Evolutionary conservation across 164 flowering plant genomes (phyloP), one percentile per base, ranked within the genome.

Genomic region (Kingdonia uniflora): DNA sequence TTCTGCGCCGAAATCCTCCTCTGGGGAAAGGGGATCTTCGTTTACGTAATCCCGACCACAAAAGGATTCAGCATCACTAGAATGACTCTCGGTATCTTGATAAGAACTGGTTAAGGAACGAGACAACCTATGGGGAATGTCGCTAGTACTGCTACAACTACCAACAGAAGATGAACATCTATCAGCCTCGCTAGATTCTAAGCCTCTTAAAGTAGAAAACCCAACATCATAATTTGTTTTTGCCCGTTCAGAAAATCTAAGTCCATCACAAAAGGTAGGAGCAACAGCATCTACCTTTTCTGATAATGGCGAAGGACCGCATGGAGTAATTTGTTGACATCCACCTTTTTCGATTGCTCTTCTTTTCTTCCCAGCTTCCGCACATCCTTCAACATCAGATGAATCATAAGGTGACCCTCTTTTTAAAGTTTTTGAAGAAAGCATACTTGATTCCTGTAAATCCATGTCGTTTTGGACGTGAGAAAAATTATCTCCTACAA

Each of bases 11-110:
- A 75, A 54, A 42, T 77, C 76, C 66, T 75, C 76, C 54, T 70
- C 61, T 40, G 65, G 14, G 35, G 74, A 70, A 67, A 52, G 66
- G 56, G 59, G 43, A 55, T 25, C 56, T 59, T 63, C 65, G 68
- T 65, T 64, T 57, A 76, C 79, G 56, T 59, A 29, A 45, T 54
- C 72, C 64, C 41, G 42, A 14, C 41, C 65, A 71, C 68, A 70
- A 71, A 42, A 65, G 35, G 97, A 90, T 66, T 81, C 84, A 23
- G 87, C 85, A 72, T 80, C 87, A 71, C 80, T 76, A 60, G 26
- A 54, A 58, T 61, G 39, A 67, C 66, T 59, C 40, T 71, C 82
- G 26, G 52, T 33, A 57, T 76, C 78, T 54, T 70, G 66, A 65
- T 42, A 51, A 59, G 53, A 59, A 54, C 60, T 67, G 25, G 60